Evolutionary conservation across 352 stramenopile species (phyloP), one percentile per base, ranked within the genome.

Genomic region (Phytophthora vignae): DNA sequence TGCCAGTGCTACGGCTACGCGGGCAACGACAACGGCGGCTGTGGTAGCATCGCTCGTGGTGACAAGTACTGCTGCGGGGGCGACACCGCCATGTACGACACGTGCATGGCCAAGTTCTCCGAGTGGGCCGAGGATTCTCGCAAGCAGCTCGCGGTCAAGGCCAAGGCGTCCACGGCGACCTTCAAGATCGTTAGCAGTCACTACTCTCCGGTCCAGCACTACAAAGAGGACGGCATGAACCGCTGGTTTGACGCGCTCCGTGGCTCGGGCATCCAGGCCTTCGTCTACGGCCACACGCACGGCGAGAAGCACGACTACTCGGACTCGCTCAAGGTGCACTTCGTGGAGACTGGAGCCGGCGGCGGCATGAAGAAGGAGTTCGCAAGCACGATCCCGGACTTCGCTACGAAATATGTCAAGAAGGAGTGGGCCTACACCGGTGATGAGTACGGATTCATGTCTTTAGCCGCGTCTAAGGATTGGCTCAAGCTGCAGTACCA

Each of bases 1-100:
- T 96, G 90, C 74, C 90, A 96, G 71, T 96, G 90, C 77, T 96
- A 94, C 62, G 90, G 90, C 7, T 95, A 93, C 61, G 78, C 42
- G 15, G n/a, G n/a, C 14, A 17, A 4, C 6, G 42, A 49, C 15
- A 49, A 49, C 8, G 12, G 22, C 4, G 53, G 53, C 2, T 68
- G 61, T 14, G 29, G 42, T 8, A 62, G 50, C 40, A 54, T 60
- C 11, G 36, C 36, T 48, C 49, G 61, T 36, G 61, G 38, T 29
- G 50, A 68, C 15, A 55, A 46, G 14, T 68, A 61, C 40, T 68
- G 61, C 40, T 68, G 52, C n/a, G 61, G 61, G 12, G 61, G 61
- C 1, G 25, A 68, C 22, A 68, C 46, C 5, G 38, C 38, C 6
- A 60, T 68, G 61, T 68, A 62, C 21, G 61, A 68, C 12, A 31